Percentiles rank a stretch among this genome's conserved stretches.
Conservation (phyloP, 352 stramenopile genomes). For the Thraustochytrium striatum region DNA sequence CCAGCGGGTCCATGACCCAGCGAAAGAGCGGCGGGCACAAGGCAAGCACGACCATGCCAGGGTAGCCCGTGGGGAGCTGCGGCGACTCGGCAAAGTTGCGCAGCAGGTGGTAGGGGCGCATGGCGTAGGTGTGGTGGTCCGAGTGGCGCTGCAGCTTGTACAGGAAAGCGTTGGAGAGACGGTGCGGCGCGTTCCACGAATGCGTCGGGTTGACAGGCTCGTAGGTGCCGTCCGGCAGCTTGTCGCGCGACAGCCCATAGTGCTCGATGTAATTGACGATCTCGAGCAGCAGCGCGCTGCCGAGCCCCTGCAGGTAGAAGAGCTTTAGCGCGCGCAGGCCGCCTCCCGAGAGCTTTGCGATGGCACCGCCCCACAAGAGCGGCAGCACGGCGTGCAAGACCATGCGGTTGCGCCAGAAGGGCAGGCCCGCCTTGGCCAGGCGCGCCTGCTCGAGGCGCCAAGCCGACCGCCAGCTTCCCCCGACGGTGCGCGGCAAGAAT, state of each 20-base stretch:
- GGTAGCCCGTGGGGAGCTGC: conserved; percentile 50
- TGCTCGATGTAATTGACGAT: conserved; percentile 52
- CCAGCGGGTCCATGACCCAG: conserved; percentile 48
- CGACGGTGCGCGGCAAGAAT: conserved; percentile 46
- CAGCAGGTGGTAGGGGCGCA: conserved; percentile 47
- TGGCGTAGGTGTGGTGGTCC: conserved; percentile 50
- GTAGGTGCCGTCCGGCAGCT: conserved; percentile 46
- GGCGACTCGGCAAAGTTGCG: conserved; percentile 51
- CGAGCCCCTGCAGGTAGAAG: conserved; percentile 48
- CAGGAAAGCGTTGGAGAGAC: conserved; percentile 49
- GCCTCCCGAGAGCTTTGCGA: background rate
- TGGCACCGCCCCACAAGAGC: conserved; percentile 30
- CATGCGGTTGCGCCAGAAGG: conserved; percentile 47
- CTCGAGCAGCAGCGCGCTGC: conserved; percentile 40
- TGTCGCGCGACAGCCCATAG: conserved; percentile 47
- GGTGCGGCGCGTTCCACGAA: conserved; percentile 50
- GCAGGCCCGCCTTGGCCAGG: background rate
- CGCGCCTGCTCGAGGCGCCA: conserved; percentile 41
- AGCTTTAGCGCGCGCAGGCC: conserved; percentile 27
- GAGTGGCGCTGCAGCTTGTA: conserved; percentile 52
- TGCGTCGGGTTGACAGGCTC: conserved; percentile 49
- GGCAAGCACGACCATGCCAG: conserved; percentile 49
- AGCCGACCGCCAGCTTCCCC: conserved; percentile 32
- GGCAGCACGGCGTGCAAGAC: conserved; percentile 16
- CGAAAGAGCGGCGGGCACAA: conserved; percentile 45